phyloP scores from a whole-genome alignment of 2,329 filamentous ascomycete genomes.

The Herpotrichia juniperi region DNA sequence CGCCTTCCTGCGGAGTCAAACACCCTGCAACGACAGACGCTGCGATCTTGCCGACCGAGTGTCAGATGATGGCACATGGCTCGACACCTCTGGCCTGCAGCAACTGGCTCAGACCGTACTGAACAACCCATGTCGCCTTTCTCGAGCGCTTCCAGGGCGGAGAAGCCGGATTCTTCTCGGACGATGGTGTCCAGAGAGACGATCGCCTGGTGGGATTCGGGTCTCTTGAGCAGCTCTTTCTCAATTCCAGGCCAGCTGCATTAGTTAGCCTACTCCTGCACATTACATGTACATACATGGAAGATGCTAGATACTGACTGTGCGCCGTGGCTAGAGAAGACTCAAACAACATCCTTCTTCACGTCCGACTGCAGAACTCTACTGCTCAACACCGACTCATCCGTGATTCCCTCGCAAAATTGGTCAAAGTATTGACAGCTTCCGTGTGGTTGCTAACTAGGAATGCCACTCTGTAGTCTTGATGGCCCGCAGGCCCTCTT shows the following conservation, averaged over 20 bases:
- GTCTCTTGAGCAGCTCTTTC: slow-evolving; percentile 33
- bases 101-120: slow-evolving; percentile 39
- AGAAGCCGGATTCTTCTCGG: slow-evolving; percentile 37
- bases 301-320: no score
- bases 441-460: slow-evolving; percentile 26
- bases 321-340: slow-evolving; percentile 54
- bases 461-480: slow-evolving; percentile 37
- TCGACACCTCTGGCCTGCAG: slow-evolving; percentile 32
- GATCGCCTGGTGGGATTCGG: slow-evolving; percentile 32
- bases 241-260: slow-evolving; percentile 51
- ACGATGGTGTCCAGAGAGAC: slow-evolving; percentile 28
- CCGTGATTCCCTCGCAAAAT: slow-evolving; percentile 14
- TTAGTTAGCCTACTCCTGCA: no score
- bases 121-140: slow-evolving; percentile 48
- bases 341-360: slow-evolving; percentile 37
- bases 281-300: no score
- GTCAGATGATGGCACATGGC: slow-evolving; percentile 44
- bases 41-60: slow-evolving; percentile 49
- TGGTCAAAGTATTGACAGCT: slow-evolving; percentile 22
- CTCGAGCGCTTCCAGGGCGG: no score
- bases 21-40: slow-evolving; percentile 42
- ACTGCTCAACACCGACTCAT: background rate
- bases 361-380: slow-evolving; percentile 5
- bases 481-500: slow-evolving; percentile 25
- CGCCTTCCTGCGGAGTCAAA: slow-evolving; percentile 42